Base-by-base conservation (phyloP, 1,139 yeast species). In the Scheffersomyces segobiensis region DNA sequence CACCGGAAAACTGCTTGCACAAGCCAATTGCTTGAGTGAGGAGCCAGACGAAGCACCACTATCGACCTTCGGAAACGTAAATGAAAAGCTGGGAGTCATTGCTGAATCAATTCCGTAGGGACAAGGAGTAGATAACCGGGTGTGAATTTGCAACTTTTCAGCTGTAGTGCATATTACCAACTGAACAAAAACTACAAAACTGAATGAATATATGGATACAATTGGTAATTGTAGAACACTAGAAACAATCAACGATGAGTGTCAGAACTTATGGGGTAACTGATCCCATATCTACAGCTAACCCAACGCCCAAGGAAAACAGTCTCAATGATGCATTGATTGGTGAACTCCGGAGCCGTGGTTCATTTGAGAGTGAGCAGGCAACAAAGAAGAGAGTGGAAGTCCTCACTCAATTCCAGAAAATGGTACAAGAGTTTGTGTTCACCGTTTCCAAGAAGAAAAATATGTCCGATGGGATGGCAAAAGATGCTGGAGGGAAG, bases 401-500 rank as follows among this genome's bases (percentile, higher is more conserved):
- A 63, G 96, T 91, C 18, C 80, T 96, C 48, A 80, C 82, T 52
- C 76, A 82, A 4, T 72, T 95, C 59, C 98, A 95, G 70, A 82
- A 84, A 62, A 70, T 95, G 68, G 84, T 89, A 0, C 84, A 88
- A 65, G 91, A 89, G 62, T 93, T 95, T 74, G 99, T 95, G 1
- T 89, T 86, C 67, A 83, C 77, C 10, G 98, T 93, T 10, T 89
- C 97, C 2, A 80, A 84, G 62, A 85, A 81, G 60, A 91, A 89
- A 69, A 93, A 95, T 69, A 93, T 95, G 98, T 87, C 95, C 46
- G 98, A 95, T 61, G 97, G 98, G 5, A 93, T 95, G 97, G 97
- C 99, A 0, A 84, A 78, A 61, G 99, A 95, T 72, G 97, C 98
- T 0, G 99, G 99, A 49, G 99, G 99, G 19, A 96, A 96, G 73